Evolutionary conservation across 2,329 filamentous ascomycete genomes (phyloP), one percentile per base, ranked within the genome.

Genomic region (Colletotrichum somersetense): DNA sequence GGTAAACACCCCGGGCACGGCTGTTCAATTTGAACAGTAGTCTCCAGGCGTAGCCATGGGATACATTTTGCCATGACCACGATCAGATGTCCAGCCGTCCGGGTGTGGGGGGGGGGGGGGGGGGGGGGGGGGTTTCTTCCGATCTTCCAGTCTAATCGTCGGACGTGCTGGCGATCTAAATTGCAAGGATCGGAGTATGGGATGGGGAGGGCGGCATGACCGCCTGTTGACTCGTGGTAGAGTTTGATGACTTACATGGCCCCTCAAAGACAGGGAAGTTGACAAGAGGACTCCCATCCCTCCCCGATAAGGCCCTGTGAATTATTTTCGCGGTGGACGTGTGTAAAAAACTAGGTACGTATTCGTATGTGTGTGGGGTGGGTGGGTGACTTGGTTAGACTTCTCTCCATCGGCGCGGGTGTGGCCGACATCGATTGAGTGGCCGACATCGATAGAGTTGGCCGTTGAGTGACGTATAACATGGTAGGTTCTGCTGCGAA

Each of bases 381-480:
- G 3, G 26, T 16, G 30, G 20, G 20, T 40, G 18, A 5, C 14
- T 7, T 7, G 35, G 16, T 57, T 26, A 40, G 20, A 57, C 35
- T 40, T 18, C 44, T n/a, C 8, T 18, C 7, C n/a, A 57, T 40
- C 20, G 11, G 33, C 55, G 20, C 35, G 35, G 52, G 11, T 18
- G n/a, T 40, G n/a, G 35, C 11, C 33, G 5, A 7, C 4, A 8
- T 8, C 8, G 55, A 40, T 57, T 35, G 26, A 18, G 26, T 30
- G 33, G 10, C 23, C n/a, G 46, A 18, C 23, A 38, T 57, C 35
- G 55, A 57, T 57, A 26, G 35, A 57, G 55, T 57, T 56, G 53
- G 10, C 33, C 20, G 53, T 56, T 56, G 33, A 1, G 53, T 38
- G 53, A 11, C 20, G 53, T 14, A 33, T 56, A 20, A 23, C 11